Evolutionary conservation across 129 eudicot species (phyloP).

Genomic region (Flaveria bidentis): DNA sequence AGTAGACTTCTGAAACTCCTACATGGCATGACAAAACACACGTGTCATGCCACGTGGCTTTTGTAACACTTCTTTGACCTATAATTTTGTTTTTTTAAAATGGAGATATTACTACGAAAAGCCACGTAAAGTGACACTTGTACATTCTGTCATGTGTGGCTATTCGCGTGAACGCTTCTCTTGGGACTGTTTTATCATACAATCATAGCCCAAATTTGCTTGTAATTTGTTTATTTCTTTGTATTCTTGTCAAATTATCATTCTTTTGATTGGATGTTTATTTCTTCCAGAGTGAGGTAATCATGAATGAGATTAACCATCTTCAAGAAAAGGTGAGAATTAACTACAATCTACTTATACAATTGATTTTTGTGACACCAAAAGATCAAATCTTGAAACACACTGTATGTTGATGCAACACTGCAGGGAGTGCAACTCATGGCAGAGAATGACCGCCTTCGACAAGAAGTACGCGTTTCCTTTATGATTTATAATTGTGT

Average conservation of each 20-base stretch:
- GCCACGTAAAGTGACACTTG: neutral
- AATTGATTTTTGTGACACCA: neutral
- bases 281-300: conserved; percentile 61
- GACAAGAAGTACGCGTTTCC: conserved; percentile 52
- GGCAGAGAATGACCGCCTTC: conserved; percentile 71
- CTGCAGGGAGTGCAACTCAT: conserved; percentile 64
- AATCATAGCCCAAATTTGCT: neutral
- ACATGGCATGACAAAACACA: conserved; percentile 14
- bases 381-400: conserved; percentile 21
- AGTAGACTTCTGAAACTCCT: neutral
- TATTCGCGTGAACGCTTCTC: neutral
- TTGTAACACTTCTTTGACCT: neutral
- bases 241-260: neutral
- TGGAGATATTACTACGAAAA: neutral
- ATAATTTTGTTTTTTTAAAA: neutral
- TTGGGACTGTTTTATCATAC: neutral
- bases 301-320: conserved; percentile 59
- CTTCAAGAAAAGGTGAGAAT: conserved; percentile 78
- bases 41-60: neutral
- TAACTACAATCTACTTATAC: conserved; percentile 26
- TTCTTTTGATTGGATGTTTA: conserved; percentile 1
- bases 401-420: neutral
- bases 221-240: conserved; percentile 1
- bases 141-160: conserved; percentile 13
- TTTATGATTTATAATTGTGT: neutral